Conservation (phyloP, 495 filamentous ascomycete genomes). For the Podospora fimiseda region DNA sequence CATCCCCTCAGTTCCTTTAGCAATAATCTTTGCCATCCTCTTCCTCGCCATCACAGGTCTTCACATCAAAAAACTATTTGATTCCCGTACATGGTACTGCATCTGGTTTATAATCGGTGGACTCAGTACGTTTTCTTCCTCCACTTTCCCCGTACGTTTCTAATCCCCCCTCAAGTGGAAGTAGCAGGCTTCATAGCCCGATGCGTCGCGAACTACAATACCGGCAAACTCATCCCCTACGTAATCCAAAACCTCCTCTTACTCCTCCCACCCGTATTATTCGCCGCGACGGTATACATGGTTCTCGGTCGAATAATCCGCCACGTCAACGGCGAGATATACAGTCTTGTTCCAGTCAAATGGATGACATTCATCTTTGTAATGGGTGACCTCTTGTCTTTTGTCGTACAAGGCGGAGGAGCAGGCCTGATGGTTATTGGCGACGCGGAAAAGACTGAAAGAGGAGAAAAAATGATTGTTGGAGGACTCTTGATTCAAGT, state of each 20-base stretch:
- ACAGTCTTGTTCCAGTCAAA: conserved; percentile 25
- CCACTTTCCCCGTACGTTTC: background rate
- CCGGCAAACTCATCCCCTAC: conserved; percentile 19
- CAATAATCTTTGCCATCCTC: conserved; percentile 45
- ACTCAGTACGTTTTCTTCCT: conserved; percentile 30
- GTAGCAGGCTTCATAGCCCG: conserved; percentile 41
- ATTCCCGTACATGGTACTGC: conserved; percentile 47
- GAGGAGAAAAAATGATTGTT: conserved; percentile 40
- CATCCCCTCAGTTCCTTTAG: conserved; percentile 42
- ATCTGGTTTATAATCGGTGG: conserved; percentile 51
- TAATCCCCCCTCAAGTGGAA: conserved; percentile 30
- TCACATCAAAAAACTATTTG: conserved; percentile 42
- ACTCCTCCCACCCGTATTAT: conserved; percentile 14
- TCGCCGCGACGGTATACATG: conserved; percentile 51
- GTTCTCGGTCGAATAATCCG: conserved; percentile 40
- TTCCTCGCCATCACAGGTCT: conserved; percentile 38
- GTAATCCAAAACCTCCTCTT: conserved; percentile 14
- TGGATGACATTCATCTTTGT: conserved; percentile 43
- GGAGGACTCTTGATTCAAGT: conserved; percentile 42
- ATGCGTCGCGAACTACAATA: conserved; percentile 15
- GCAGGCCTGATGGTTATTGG: conserved; percentile 25
- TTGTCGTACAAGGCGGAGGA: conserved; percentile 29
- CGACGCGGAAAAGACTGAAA: conserved; percentile 7
- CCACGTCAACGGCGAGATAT: conserved; percentile 25
- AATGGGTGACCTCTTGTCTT: conserved; percentile 32